phyloP scores from a whole-genome alignment of 306 rosid species.

The Pterocarpus santalinus region DNA sequence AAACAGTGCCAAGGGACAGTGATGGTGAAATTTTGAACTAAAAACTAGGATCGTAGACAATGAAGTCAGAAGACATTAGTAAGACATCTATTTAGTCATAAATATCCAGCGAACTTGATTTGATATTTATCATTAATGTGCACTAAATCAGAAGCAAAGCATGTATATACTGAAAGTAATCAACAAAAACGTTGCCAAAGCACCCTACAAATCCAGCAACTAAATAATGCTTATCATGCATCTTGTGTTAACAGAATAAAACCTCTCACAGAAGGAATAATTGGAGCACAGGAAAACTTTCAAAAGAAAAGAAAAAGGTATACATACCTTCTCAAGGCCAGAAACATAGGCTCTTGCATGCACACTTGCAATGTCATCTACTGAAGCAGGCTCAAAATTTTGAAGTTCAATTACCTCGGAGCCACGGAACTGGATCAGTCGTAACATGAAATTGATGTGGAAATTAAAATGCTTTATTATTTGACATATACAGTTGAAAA shows the following conservation, averaged over 20 bases:
- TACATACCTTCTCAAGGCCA: slow-evolving; percentile 88
- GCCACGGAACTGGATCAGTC: slow-evolving; percentile 76
- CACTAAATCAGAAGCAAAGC: slow-evolving; percentile 37
- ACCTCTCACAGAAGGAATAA: slow-evolving; percentile 20
- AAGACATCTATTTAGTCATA: slow-evolving; percentile 1
- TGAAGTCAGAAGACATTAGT: slow-evolving; percentile 1
- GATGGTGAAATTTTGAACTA: slow-evolving; percentile 23
- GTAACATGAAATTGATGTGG: slow-evolving; percentile 22
- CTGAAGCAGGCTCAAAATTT: slow-evolving; percentile 73
- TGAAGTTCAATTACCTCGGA: slow-evolving; percentile 73
- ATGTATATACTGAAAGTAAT: slow-evolving; percentile 32
- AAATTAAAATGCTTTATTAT: slow-evolving; percentile 11
- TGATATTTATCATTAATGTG: slow-evolving; percentile 27
- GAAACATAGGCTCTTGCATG: slow-evolving; percentile 77
- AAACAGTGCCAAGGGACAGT: slow-evolving; percentile 8
- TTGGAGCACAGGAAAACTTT: slow-evolving; percentile 4
- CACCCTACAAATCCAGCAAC: background rate
- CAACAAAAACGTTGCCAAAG: slow-evolving; percentile 23
- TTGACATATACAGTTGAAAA: background rate
- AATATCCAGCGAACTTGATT: slow-evolving; percentile 11
- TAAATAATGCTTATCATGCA: slow-evolving; percentile 24
- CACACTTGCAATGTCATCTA: slow-evolving; percentile 86
- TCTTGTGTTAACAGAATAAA: slow-evolving; percentile 2
- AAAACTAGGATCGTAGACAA: slow-evolving; percentile 33
- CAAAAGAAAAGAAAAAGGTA: background rate